Base-by-base conservation (phyloP, 331 rosid genomes). In the Malus hybrid region DNA sequence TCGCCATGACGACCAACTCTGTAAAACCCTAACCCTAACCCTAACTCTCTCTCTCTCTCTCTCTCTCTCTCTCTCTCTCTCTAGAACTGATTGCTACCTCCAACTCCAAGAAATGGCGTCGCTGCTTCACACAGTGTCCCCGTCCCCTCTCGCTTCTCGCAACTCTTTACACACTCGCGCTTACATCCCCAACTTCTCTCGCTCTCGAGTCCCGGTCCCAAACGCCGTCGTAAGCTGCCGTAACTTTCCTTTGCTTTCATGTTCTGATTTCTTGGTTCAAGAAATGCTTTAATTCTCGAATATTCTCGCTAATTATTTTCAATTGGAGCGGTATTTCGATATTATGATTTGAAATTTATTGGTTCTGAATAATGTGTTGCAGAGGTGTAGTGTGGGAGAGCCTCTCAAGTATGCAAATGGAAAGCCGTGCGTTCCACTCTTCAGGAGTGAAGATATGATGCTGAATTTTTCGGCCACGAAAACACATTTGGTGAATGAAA, bases 331-430 rank as follows among this genome's bases (percentile, higher is more conserved):
- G 7, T 28, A 28, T 70, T 34, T 64, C 3, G 4, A 39, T 39
- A 64, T 4, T 66, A 9, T 33, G 14, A 66, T 19, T 65, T 66
- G 28, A 66, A 66, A 66, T 10, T 18, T 19, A 4, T 66, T 66
- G 5, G 11, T 66, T 7, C 7, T 32, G 50, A 65, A 10, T 65
- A 10, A 19, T 65, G 8, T 65, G 2, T 66, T 33, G 69, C 71
- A 93, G 98, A 83, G 71, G 75, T 87, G 96, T 28, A 73, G 67
- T 64, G 66, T 79, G 6, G 80, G 72, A 34, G 88, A 78, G 63
- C 85, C 95, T 0, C 16, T 89, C 77, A 86, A 81, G 73, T 85
- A 72, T 66, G 89, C 71, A 36, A 92, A 90, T 44, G 98, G 98
- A 18, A 89, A 70, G 76, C 87, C 88, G 0, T 71, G 60, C 28